These are phyloP conservation scores for Alnus rubra DNA, from an alignment of 306 rosid species.

Conservation along the genomic window DNA sequence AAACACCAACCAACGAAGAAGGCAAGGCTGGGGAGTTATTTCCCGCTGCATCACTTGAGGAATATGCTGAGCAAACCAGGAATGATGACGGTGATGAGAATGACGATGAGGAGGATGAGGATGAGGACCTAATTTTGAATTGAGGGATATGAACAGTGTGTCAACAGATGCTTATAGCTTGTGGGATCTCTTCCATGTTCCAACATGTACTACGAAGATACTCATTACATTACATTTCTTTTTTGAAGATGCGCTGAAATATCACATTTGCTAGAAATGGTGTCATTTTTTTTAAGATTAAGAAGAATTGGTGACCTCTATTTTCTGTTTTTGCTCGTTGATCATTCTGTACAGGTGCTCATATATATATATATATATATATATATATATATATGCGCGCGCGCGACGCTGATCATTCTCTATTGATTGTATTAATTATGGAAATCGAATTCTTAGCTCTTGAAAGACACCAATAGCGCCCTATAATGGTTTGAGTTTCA, in stretches of 20 bases:
- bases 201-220: neutral
- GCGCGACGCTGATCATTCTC: neutral
- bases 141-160: neutral
- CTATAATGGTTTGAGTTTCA: too few species aligned
- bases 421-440: neutral
- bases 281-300: neutral
- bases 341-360: neutral
- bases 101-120: slow-evolving; percentile 15
- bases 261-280: neutral
- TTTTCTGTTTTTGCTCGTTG: neutral
- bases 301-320: neutral
- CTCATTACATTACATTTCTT: too few species aligned
- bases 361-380: neutral
- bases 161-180: too few species aligned
- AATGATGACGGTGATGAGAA: neutral
- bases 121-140: neutral
- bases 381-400: neutral
- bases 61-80: slow-evolving; percentile 46
- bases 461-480: too few species aligned
- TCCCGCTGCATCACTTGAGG: slow-evolving; percentile 66
- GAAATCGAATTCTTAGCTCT: neutral
- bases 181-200: too few species aligned
- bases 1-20: slow-evolving; percentile 37
- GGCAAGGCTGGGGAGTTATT: slow-evolving; percentile 57
- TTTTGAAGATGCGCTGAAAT: neutral